Base-by-base conservation (phyloP, 2,329 filamentous ascomycete genomes). In the Whalleya microplaca region DNA sequence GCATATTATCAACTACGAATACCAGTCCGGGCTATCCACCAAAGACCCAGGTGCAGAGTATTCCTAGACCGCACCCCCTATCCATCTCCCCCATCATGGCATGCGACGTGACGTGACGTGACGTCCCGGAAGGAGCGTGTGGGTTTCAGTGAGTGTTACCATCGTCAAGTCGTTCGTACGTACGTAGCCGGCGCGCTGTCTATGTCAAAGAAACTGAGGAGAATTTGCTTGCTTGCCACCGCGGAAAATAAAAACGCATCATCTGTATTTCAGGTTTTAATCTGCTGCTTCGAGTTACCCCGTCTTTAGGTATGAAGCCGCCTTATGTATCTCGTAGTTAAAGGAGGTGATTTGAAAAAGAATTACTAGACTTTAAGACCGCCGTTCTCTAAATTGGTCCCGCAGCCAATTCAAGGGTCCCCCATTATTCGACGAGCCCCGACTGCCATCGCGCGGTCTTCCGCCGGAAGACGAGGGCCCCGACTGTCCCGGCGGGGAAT, bases 391-490 rank as follows among this genome's bases (percentile, higher is more conserved):
- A 42, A 80, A 78, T 41, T 72, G 73, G 43, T 75, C 75, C 45
- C 78, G 74, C 19, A 81, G 63, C 79, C 79, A 81, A 55, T 71
- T 69, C 1, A 80, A 61, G 29, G 77, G 73, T n/a, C 67, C 65
- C 14, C 67, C 65, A n/a, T 76, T 73, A 41, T 69, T 65, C 2
- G 70, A 69, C n/a, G 72, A 68, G n/a, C 71, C 68, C 18, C 72
- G 65, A 3, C 70, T 66, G 3, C 70, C 69, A 29, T 72, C 70
- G 21, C 73, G 72, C 19, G 58, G 49, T 40, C 66, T 66, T 2
- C 70, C 71, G 32, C 54, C 63, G 10, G 64, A 59, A 16, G 69
- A 65, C 21, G 69, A 69, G 58, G 68, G 65, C 56, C 51, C 67
- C 20, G 62, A 56, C 27, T 61, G 63, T 14, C 60, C 47, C 12